Base-by-base conservation (phyloP, 768 basidiomycete species). In the Agaricus subrufescens region DNA sequence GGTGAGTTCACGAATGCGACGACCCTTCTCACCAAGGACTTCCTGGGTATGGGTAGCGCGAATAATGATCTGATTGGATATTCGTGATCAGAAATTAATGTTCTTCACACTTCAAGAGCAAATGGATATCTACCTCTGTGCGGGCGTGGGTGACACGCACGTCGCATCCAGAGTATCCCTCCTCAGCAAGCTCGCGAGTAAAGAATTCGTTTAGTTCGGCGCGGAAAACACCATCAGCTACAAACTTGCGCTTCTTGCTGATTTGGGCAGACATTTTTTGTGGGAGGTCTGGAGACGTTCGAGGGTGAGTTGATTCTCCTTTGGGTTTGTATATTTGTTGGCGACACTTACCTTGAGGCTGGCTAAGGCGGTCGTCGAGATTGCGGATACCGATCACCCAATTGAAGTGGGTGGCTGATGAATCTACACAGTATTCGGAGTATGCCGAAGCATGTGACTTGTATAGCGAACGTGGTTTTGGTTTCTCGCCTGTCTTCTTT, bases 201-300 rank as follows among this genome's bases (percentile, higher is more conserved):
- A 98, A 97, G 84, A 99, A 98, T 76, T 99, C 97, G 71, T 93
- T 93, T 73, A 99, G 85, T 78, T 99, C 97, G 64, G 97, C 97
- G 71, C 93, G 94, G 84, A 95, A 96, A 56, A 98, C 95, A 86
- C 95, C 95, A 71, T 97, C 95, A 55, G 94, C 94, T 67, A 96
- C 91, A 68, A 96, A 95, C 85, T 94, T 98, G 81, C 94, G 87
- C 82, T 95, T 96, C 80, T 98, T 97, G 82, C 91, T 93, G 81
- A 97, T 93, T 69, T 88, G 87, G 64, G 82, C 70, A 69, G 90
- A 79, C 91, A 93, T 93, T 66, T 78, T 84, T 73, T 58, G 42
- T 19, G 19, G 19, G 51, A 50, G 39, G 19, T 52, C 50, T 34
- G 39, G 19, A 45, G 30, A 53, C 15, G 50, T 4, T n/a, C 30